Base-by-base conservation (phyloP, 2,329 filamentous ascomycete species). In the Paraphoma chrysanthemicola region DNA sequence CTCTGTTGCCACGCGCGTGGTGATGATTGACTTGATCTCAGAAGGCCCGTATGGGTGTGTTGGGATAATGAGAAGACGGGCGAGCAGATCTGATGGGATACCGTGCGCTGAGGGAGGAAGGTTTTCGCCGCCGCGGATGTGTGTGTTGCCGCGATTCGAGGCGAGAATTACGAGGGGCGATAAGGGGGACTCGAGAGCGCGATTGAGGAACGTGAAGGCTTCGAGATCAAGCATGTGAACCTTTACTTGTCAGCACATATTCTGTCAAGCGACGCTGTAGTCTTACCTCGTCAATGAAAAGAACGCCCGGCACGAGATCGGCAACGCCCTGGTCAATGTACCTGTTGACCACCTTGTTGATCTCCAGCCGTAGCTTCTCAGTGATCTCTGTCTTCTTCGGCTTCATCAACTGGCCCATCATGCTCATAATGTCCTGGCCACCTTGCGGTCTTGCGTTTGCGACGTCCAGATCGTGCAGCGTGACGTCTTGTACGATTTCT, bases 351-450 rank as follows among this genome's bases (percentile, higher is more conserved):
- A 99, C 94, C 82, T 98, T 98, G 86, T 99, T 97, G 82, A 99
- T 98, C 81, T 99, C 95, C 53, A 87, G 83, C 58, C 95, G 88
- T 72, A 99, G 82, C 83, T 99, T 99, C 80, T 99, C 95, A 30
- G 95, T 99, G 73, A 99, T 98, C 78, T 99, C 95, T 6, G 95
- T 99, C 88, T 97, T 97, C 83, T 96, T 96, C 60, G 95, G 95
- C 85, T 98, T 98, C 93, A 98, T 97, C 73, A 99, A 82, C 80
- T 99, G 95, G 70, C 95, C 95, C 94, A 99, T 98, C 95, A 99
- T 98, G 82, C 93, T 97, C 93, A 99, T 98, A 66, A 99, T 96
- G 78, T 99, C 95, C 83, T 99, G 95, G 44, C 95, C 95, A 51
- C 95, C 95, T 81, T 98, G 93, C 4, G 95, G 95, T 70, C 94